Evolutionary conservation across 805 yeast species (phyloP).

Genomic region (Myxozyma melibiosi): DNA sequence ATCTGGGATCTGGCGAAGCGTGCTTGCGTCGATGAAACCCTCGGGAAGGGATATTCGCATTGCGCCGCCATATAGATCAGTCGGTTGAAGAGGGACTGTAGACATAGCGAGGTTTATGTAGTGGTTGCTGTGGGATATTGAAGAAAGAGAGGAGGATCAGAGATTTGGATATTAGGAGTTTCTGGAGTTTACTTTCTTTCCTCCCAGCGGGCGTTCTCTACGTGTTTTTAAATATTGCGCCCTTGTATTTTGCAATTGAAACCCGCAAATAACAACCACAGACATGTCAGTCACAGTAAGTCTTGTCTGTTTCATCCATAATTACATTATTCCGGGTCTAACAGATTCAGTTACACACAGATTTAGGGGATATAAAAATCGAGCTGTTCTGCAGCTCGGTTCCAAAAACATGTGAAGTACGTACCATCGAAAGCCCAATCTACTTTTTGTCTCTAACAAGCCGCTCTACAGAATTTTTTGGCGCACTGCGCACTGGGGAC

Average conservation of each 20-base stretch:
- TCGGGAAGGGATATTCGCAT: conserved; percentile 60
- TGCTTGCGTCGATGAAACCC: conserved; percentile 68
- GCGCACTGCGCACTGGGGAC: conserved; percentile 52
- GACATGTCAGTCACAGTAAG: conserved; percentile 35
- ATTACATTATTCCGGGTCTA: neutral
- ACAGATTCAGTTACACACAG: conserved; percentile 43
- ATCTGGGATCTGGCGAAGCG: conserved; percentile 83
- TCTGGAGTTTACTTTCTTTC: neutral
- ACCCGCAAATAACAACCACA: neutral
- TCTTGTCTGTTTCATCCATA: neutral
- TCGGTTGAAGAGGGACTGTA: neutral
- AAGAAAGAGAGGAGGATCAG: neutral
- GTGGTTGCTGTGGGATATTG: neutral
- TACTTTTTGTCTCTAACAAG: conserved; percentile 1
- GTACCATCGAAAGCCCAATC: conserved; percentile 15
- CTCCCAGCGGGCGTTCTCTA: neutral
- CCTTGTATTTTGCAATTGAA: neutral
- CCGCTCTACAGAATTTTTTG: conserved; percentile 44
- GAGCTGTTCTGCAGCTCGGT: conserved; percentile 46
- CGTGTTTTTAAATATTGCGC: neutral
- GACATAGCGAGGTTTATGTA: neutral
- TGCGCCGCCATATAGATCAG: conserved; percentile 80
- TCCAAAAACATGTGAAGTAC: conserved; percentile 46
- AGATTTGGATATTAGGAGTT: no score
- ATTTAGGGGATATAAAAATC: conserved; percentile 46